Evolutionary conservation across 257 asterid species (phyloP).

Genomic region (Galeopsis tetrahit): DNA sequence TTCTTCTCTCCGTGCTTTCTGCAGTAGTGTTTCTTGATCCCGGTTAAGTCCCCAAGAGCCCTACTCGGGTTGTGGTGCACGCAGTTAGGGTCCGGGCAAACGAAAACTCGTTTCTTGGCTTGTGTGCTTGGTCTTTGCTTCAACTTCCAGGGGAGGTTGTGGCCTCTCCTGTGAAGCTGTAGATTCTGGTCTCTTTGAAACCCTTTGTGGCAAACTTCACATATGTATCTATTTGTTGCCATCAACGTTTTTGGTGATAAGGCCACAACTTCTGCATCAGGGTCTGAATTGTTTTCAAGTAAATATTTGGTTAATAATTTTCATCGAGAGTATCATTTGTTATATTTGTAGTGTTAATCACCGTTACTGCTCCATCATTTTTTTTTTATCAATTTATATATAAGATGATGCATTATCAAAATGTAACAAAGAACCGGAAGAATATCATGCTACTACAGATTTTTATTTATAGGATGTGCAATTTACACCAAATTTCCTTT

Average conservation of each 20-base stretch:
- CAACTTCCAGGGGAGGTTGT: conserved; percentile 76
- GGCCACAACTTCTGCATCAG: conserved; percentile 71
- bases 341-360: no score
- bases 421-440: no score
- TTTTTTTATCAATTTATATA: no score
- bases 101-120: conserved; percentile 53
- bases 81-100: conserved; percentile 65
- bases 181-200: conserved; percentile 75
- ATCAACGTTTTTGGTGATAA: conserved; percentile 61
- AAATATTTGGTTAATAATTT: neutral
- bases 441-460: no score
- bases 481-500: no score
- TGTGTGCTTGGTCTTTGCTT: conserved; percentile 60
- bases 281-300: conserved; percentile 38
- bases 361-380: no score
- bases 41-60: conserved; percentile 40
- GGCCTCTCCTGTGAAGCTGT: conserved; percentile 77
- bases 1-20: no score
- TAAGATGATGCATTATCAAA: no score
- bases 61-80: conserved; percentile 65
- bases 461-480: no score
- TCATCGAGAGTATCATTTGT: no score
- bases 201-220: conserved; percentile 72
- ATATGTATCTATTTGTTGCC: conserved; percentile 65
- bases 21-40: no score